phyloP scores from a whole-genome alignment of 768 basidiomycete species.

The Cubamyces lactineus region DNA sequence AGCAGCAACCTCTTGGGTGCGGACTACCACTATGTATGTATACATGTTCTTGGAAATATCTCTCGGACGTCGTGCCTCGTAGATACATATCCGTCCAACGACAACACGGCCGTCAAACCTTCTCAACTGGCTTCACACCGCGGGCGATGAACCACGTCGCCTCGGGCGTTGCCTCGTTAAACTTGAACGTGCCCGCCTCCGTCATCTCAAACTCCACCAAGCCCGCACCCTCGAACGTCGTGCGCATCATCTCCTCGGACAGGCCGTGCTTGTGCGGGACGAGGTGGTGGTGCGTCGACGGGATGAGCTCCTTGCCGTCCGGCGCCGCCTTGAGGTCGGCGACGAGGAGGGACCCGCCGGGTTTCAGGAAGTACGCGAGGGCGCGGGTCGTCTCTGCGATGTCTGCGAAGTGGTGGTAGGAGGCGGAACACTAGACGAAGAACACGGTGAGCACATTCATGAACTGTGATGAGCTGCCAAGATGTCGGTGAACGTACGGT shows the following conservation, averaged over 20 bases:
- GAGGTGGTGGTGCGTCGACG: slow-evolving; percentile 43
- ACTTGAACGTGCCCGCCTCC: slow-evolving; percentile 24
- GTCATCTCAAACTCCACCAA: slow-evolving; percentile 49
- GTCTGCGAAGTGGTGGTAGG: slow-evolving; percentile 66
- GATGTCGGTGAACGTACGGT: slow-evolving; percentile 50
- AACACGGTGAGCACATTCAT: background rate
- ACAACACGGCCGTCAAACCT: background rate
- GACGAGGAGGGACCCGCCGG: slow-evolving; percentile 62
- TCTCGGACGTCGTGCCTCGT: too few species aligned
- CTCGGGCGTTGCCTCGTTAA: slow-evolving; percentile 37
- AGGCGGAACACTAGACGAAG: slow-evolving; percentile 54
- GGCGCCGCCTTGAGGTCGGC: slow-evolving; percentile 48
- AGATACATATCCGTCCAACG: too few species aligned
- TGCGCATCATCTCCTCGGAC: slow-evolving; percentile 48
- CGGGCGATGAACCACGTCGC: slow-evolving; percentile 21
- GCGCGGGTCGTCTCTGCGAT: slow-evolving; percentile 53
- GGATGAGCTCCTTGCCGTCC: slow-evolving; percentile 39
- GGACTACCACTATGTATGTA: too few species aligned
- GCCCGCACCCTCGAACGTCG: slow-evolving; percentile 56
- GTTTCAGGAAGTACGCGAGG: slow-evolving; percentile 62
- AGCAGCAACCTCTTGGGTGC: too few species aligned
- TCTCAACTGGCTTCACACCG: slow-evolving; percentile 1
- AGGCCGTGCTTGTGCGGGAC: slow-evolving; percentile 63
- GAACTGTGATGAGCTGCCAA: background rate
- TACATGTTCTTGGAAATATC: too few species aligned